A percentile compares a stretch with the other conserved stretches of the same genome.
Evolutionary conservation across 805 yeast genomes (phyloP).

Genomic region (Monosporozyma aquatica): DNA sequence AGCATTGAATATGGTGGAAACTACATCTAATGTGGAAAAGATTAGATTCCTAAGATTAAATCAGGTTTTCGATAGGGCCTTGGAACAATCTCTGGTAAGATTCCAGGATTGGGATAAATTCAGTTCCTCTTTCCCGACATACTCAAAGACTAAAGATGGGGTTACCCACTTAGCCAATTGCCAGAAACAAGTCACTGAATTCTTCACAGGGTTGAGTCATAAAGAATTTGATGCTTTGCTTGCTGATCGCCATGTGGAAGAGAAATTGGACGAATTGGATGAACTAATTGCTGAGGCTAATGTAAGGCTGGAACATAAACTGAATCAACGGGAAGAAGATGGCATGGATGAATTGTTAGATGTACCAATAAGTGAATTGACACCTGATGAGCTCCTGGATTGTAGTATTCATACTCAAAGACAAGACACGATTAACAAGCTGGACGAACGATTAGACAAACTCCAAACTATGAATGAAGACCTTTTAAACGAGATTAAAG

Average conservation of each 20-base stretch:
- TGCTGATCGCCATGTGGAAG: slow-evolving; percentile 35
- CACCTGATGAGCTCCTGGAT: slow-evolving; percentile 20
- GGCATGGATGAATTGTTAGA: slow-evolving; percentile 2
- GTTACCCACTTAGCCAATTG: slow-evolving; percentile 39
- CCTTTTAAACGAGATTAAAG: slow-evolving; percentile 19
- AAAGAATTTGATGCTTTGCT: slow-evolving; percentile 49
- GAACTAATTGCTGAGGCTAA: slow-evolving; percentile 33
- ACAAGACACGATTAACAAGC: slow-evolving; percentile 13
- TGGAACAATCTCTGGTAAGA: slow-evolving; percentile 41
- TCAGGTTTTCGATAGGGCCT: slow-evolving; percentile 44
- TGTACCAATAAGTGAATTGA: slow-evolving; percentile 16
- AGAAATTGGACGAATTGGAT: slow-evolving; percentile 33
- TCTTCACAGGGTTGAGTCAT: slow-evolving; percentile 41
- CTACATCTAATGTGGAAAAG: slow-evolving; percentile 6
- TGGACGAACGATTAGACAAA: slow-evolving; percentile 17
- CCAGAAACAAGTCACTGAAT: slow-evolving; percentile 42
- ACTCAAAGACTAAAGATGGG: slow-evolving; percentile 41
- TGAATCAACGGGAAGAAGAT: slow-evolving; percentile 1
- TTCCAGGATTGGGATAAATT: slow-evolving; percentile 44
- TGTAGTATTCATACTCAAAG: slow-evolving; percentile 21
- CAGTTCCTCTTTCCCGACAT: slow-evolving; percentile 45
- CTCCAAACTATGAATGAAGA: slow-evolving; percentile 17
- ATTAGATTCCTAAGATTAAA: slow-evolving; percentile 43
- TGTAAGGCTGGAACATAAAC: slow-evolving; percentile 9
- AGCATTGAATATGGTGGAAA: not conserved